Conservation (phyloP, 805 yeast species). For the Pichia occidentalis region DNA sequence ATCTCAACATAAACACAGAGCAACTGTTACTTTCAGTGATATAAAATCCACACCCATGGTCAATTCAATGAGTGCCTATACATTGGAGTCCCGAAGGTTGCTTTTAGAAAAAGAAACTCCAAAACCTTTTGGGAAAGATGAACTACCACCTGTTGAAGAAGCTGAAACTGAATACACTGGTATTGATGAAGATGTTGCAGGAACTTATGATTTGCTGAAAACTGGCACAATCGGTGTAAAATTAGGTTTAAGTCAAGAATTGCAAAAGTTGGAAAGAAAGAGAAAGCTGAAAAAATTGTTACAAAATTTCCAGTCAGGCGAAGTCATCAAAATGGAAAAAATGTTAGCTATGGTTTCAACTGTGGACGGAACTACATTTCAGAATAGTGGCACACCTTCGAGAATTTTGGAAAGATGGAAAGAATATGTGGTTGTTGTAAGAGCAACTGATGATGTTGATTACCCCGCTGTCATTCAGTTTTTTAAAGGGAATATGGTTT, state of each 20-base stretch:
- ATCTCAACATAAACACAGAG: no score
- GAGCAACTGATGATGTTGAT: slow-evolving; percentile 47
- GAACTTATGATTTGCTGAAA: slow-evolving; percentile 10
- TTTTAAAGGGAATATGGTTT: slow-evolving; percentile 40
- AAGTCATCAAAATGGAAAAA: slow-evolving; percentile 57
- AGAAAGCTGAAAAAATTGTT: slow-evolving; percentile 24
- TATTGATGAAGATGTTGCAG: slow-evolving; percentile 9
- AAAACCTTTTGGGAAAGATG: not conserved
- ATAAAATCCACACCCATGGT: no score
- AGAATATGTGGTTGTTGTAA: slow-evolving; percentile 67
- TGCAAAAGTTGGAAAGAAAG: slow-evolving; percentile 16
- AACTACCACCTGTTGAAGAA: slow-evolving; percentile 4
- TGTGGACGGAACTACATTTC: slow-evolving; percentile 19
- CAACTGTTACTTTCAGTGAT: no score
- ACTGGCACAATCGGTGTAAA: slow-evolving; percentile 10
- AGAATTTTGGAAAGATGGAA: slow-evolving; percentile 68
- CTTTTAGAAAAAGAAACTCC: no score
- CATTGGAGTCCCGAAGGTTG: no score
- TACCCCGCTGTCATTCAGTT: slow-evolving; percentile 60
- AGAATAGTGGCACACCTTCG: slow-evolving; percentile 26
- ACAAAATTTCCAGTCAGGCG: slow-evolving; percentile 42
- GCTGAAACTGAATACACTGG: not conserved
- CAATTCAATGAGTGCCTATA: no score
- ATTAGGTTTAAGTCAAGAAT: slow-evolving; percentile 13
- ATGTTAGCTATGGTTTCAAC: slow-evolving; percentile 55